Base-by-base conservation (phyloP, 2,329 filamentous ascomycete genomes). In the Aspergillus hiratsukae region DNA sequence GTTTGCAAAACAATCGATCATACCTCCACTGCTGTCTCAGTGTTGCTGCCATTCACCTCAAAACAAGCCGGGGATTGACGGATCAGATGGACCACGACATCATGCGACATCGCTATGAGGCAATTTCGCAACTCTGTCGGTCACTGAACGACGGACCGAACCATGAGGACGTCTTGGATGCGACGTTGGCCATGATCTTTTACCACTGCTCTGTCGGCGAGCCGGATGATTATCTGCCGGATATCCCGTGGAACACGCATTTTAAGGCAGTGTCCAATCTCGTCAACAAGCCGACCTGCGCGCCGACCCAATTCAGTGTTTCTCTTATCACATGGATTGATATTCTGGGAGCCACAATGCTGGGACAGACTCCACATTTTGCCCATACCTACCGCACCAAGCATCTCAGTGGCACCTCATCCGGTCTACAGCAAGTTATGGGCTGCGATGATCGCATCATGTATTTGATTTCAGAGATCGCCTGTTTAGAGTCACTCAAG, bases 381-480 rank as follows among this genome's bases (percentile, higher is more conserved):
- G 90, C 93, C 4, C 89, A 97, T 76, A 90, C 88, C 8, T 97
- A 97, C 76, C 87, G 94, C 49, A 87, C 93, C 72, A 95, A 96
- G 80, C 90, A 96, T 72, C 83, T 96, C 50, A 77, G 72, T 41
- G 77, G 79, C 23, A 76, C 80, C 4, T 75, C 77, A 2, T 89
- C 90, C 5, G 94, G 94, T 9, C 83, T 99, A 25, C 86, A 87
- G 51, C 90, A 95, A 77, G 81, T 97, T 51, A 97, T 97, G 92
- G 94, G 94, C 64, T 97, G 94, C 73, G 92, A 97, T 60, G 94
- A 99, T 75, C 86, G 87, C 25, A 88, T 97, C 76, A 97, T 99
- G 91, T 97, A 96, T 74, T 81, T 97, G 65, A 96, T 99, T 70
- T 96, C 91, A 1, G 94, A 99, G 76, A 96, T 97, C 66, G 90